These are phyloP conservation scores for Saprolegnia diclina DNA, from an alignment of 352 stramenopile genomes.

Conservation along the genomic window DNA sequence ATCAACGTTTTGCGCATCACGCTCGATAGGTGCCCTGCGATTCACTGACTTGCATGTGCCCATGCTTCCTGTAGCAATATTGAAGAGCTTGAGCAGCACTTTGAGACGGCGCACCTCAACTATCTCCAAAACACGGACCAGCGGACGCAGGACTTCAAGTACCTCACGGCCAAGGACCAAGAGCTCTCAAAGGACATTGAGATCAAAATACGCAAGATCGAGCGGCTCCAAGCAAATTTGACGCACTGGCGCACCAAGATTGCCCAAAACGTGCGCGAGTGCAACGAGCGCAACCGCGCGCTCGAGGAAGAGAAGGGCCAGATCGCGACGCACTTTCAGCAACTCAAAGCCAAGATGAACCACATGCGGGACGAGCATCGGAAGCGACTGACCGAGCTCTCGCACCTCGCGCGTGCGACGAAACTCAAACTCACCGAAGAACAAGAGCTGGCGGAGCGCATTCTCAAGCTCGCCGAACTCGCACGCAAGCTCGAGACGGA, in stretches of 20 bases:
- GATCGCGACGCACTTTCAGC: conserved; percentile 75
- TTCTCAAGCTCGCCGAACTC: conserved; percentile 86
- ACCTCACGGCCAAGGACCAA: conserved; percentile 89
- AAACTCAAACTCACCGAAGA: conserved; percentile 68
- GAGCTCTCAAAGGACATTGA: conserved; percentile 90
- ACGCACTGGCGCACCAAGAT: conserved; percentile 90
- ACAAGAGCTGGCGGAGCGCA: conserved; percentile 67
- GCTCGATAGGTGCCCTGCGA: conserved; percentile 61
- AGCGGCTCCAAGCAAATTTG: conserved; percentile 85
- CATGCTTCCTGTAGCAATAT: conserved; percentile 49
- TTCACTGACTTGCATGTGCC: too few species aligned
- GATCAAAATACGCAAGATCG: conserved; percentile 91
- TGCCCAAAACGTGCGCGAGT: conserved; percentile 86
- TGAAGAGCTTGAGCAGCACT: conserved; percentile 92
- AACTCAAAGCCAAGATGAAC: conserved; percentile 89
- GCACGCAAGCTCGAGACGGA: conserved; percentile 90
- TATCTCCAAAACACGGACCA: conserved; percentile 93
- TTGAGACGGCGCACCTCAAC: conserved; percentile 89
- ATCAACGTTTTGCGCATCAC: conserved; percentile 92
- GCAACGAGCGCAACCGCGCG: conserved; percentile 79
- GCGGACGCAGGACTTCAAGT: conserved; percentile 92
- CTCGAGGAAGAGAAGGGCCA: conserved; percentile 87
- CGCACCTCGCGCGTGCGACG: conserved; percentile 66
- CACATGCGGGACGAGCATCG: conserved; percentile 80
- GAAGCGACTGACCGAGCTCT: conserved; percentile 71